Percentiles rank a stretch among this genome's conserved stretches.
These are phyloP conservation scores for Gonium pectorale DNA, from an alignment of 139 green algal genomes.

Conservation along the genomic window DNA sequence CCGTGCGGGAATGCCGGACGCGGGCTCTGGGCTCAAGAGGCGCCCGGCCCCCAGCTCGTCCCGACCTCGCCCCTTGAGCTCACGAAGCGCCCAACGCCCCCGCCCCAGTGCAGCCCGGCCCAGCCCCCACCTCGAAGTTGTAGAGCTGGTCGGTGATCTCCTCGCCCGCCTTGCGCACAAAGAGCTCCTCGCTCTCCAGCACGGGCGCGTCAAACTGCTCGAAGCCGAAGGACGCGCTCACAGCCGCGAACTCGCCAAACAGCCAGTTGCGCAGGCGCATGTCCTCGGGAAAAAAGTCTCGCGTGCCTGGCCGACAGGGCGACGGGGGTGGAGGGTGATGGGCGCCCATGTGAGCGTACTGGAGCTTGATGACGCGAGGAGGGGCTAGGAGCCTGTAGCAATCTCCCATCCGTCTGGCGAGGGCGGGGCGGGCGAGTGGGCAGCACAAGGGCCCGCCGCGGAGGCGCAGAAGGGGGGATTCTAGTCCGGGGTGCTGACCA, in stretches of 20 bases:
- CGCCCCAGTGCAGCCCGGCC: too few species aligned
- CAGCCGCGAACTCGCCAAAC: conserved; percentile 85
- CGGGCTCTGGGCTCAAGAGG: too few species aligned
- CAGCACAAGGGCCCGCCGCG: too few species aligned
- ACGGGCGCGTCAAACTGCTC: conserved; percentile 96
- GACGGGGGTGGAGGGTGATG: neutral
- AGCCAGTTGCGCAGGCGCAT: conserved; percentile 95
- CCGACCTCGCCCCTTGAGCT: too few species aligned
- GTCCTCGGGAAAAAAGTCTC: conserved; percentile 96
- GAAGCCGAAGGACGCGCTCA: conserved; percentile 86
- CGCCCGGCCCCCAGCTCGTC: too few species aligned
- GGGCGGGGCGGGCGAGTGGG: too few species aligned
- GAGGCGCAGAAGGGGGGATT: too few species aligned
- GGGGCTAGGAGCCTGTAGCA: too few species aligned
- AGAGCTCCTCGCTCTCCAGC: conserved; percentile 97
- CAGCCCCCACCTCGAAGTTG: conserved; percentile 87
- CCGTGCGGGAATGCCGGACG: too few species aligned
- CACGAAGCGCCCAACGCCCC: too few species aligned
- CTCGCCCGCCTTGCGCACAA: conserved; percentile 96
- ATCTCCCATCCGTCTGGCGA: too few species aligned
- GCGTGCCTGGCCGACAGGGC: conserved; percentile 76
- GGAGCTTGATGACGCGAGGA: neutral
- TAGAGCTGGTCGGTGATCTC: conserved; percentile 99
- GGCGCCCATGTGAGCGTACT: neutral
- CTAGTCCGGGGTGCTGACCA: too few species aligned